Evolutionary conservation across 176 grass and related monocot genomes (phyloP).

Genomic region (Cenchrus americanus): DNA sequence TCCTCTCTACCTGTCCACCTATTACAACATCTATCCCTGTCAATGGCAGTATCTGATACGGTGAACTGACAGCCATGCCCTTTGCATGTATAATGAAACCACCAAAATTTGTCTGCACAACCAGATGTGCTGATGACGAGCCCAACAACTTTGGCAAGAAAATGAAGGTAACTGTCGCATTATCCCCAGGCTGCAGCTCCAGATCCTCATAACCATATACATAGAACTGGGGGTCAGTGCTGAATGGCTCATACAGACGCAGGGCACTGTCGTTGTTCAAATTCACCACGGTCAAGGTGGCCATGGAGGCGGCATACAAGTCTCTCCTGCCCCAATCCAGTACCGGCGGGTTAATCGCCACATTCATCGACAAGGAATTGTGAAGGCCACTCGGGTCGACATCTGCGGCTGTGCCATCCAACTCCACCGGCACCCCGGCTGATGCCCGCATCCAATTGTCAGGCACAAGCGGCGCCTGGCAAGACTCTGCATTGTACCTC

Average conservation of each 20-base stretch:
- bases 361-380: conserved; percentile 56
- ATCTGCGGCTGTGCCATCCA: conserved; percentile 49
- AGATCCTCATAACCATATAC: conserved; percentile 71
- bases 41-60: conserved; percentile 75
- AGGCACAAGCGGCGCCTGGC: conserved; percentile 73
- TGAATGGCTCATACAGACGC: conserved; percentile 74
- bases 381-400: conserved; percentile 35
- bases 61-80: conserved; percentile 64
- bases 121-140: conserved; percentile 69
- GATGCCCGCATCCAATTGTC: conserved; percentile 88
- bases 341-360: conserved; percentile 74
- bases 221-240: conserved; percentile 88
- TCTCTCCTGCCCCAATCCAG: conserved; percentile 77
- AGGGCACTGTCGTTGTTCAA: conserved; percentile 61
- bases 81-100: conserved; percentile 92
- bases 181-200: conserved; percentile 68
- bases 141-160: conserved; percentile 85
- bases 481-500: conserved; percentile 46
- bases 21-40: conserved; percentile 61
- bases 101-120: conserved; percentile 88
- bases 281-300: conserved; percentile 72
- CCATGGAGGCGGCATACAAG: conserved; percentile 72
- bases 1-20: conserved; percentile 61
- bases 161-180: conserved; percentile 66
- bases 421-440: conserved; percentile 49